A percentile compares a stretch with the other conserved stretches of the same genome.
Evolutionary conservation across 2,329 filamentous ascomycete species (phyloP).

Genomic region (Pestalotiopsis sp.): DNA sequence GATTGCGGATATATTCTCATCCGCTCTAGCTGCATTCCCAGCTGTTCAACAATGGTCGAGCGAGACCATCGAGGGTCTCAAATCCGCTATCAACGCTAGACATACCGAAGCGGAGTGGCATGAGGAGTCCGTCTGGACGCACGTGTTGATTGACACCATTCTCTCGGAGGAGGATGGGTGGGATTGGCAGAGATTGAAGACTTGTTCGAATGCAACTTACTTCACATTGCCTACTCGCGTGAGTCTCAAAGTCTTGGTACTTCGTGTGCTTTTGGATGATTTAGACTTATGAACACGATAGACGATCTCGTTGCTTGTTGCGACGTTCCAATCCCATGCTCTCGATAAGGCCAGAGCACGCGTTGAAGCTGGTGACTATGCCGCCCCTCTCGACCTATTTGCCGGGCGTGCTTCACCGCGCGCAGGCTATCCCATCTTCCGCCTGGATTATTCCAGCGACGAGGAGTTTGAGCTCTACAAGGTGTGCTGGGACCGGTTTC

Average conservation of each 20-base stretch:
- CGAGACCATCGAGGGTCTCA: too few relatives aligned
- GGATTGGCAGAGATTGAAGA: constrained; percentile 2
- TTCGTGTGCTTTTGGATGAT: neutral
- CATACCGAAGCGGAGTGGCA: neutral
- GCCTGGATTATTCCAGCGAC: constrained; percentile 7
- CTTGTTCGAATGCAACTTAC: neutral
- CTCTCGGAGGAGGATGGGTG: neutral
- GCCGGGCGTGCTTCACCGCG: neutral
- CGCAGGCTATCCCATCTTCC: constrained; percentile 5
- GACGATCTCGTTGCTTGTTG: constrained; percentile 4
- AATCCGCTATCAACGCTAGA: too few relatives aligned
- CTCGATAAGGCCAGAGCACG: neutral
- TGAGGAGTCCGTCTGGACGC: constrained; percentile 1
- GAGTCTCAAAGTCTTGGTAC: neutral
- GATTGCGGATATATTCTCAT: too few relatives aligned
- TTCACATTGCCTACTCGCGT: constrained; percentile 1
- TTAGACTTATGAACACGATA: neutral
- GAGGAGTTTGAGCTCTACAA: constrained; percentile 4
- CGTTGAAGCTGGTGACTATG: neutral
- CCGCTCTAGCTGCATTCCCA: too few relatives aligned
- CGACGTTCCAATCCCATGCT: neutral
- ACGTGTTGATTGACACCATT: neutral
- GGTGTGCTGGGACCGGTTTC: neutral
- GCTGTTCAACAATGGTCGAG: too few relatives aligned
- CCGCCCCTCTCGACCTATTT: neutral